Evolutionary conservation across 345 rosid species (phyloP).

Genomic region (Bretschneidera sinensis): DNA sequence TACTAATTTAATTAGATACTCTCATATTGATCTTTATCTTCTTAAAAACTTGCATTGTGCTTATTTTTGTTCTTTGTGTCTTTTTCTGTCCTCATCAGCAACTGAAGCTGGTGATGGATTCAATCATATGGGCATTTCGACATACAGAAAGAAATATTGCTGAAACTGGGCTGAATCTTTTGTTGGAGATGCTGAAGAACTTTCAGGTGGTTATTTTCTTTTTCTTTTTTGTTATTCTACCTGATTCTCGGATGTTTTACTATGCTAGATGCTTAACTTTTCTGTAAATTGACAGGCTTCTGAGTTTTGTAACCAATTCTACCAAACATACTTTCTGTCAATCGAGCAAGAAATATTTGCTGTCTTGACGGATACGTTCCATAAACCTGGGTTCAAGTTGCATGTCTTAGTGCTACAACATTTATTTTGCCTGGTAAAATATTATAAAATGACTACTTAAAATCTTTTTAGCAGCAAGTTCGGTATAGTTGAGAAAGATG

Average conservation of each 20-base stretch:
- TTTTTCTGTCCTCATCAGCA: conserved; percentile 46
- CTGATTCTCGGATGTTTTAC: too few species aligned
- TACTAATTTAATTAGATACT: neutral
- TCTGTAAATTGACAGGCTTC: too few species aligned
- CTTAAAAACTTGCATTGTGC: neutral
- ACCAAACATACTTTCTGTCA: too few species aligned
- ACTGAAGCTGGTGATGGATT: conserved; percentile 96
- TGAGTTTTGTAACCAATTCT: too few species aligned
- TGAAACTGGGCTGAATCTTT: conserved; percentile 89
- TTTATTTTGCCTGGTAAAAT: conserved; percentile 76
- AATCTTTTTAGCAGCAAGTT: too few species aligned
- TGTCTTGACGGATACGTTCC: conserved; percentile 93
- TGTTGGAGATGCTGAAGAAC: conserved; percentile 90
- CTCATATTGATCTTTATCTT: neutral
- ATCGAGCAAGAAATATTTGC: conserved; percentile 99
- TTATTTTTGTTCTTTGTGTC: conserved; percentile 8
- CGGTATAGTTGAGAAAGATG: too few species aligned
- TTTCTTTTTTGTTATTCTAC: conserved; percentile 46
- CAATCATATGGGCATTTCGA: conserved; percentile 99
- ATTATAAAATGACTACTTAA: too few species aligned
- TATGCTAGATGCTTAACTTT: too few species aligned
- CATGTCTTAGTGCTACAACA: conserved; percentile 89
- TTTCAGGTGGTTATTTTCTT: conserved; percentile 56
- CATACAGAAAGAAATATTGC: conserved; percentile 99
- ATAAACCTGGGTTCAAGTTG: conserved; percentile 98